Evolutionary conservation across 768 basidiomycete species (phyloP).

Genomic region (Rhodotorula sphaerocarpa): DNA sequence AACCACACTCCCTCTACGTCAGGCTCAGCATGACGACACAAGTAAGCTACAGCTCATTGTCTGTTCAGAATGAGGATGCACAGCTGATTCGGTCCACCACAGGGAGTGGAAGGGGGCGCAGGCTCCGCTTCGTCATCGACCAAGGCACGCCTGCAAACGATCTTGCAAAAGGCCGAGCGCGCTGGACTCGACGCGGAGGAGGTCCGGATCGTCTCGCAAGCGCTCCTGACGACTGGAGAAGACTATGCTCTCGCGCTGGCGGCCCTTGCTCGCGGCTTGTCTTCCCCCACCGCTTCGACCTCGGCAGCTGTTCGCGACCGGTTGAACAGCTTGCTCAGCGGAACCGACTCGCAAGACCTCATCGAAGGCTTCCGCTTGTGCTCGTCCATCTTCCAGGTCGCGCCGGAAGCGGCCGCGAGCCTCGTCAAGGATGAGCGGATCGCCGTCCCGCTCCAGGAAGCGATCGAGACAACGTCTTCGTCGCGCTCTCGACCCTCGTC

Average conservation of each 20-base stretch:
- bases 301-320: not conserved
- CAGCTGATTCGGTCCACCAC: too few relatives aligned
- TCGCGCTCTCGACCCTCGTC: constrained; percentile 35
- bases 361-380: constrained; percentile 59
- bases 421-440: constrained; percentile 61
- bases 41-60: too few relatives aligned
- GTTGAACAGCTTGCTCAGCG: constrained; percentile 7
- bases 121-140: too few relatives aligned
- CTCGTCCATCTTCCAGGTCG: constrained; percentile 75
- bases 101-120: too few relatives aligned
- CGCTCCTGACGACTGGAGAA: not conserved
- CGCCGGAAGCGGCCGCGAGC: constrained; percentile 57
- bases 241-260: constrained; percentile 6
- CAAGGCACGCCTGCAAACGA: too few relatives aligned
- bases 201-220: not conserved
- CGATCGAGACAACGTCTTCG: constrained; percentile 38
- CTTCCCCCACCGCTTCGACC: constrained; percentile 3
- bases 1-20: too few relatives aligned
- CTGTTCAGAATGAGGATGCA: too few relatives aligned
- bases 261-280: constrained; percentile 9
- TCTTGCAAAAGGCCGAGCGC: too few relatives aligned
- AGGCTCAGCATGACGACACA: too few relatives aligned
- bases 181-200: not conserved
- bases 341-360: constrained; percentile 48
- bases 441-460: constrained; percentile 59